Percentiles rank a stretch among this genome's conserved stretches.
Conservation (phyloP, 306 rosid species). For the Castanopsis chinensis region DNA sequence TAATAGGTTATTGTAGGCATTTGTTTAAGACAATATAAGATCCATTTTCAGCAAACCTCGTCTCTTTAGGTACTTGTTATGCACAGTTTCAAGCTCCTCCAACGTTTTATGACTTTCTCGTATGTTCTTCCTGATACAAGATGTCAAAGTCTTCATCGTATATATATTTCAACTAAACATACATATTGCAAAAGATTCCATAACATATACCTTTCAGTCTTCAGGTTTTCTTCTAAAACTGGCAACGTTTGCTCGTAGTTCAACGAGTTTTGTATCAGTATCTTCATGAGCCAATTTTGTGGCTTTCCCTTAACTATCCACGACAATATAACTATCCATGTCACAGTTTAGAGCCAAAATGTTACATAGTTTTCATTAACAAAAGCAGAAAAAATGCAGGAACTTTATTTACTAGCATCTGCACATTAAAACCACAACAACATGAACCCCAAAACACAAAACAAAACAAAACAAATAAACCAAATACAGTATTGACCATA, state of each 20-base stretch:
- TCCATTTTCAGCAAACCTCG: conserved; percentile 63
- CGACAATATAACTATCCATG: neutral
- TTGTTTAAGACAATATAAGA: conserved; percentile 1
- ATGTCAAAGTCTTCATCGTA: conserved; percentile 22
- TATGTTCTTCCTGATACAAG: conserved; percentile 64
- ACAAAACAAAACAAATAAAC: too few relatives aligned
- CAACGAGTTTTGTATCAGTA: conserved; percentile 48
- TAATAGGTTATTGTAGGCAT: neutral
- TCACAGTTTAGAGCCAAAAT: neutral
- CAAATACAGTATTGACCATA: neutral
- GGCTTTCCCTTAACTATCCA: too few relatives aligned
- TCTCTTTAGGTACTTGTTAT: conserved; percentile 51
- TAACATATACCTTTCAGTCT: conserved; percentile 60
- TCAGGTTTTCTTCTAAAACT: conserved; percentile 69
- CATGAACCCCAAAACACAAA: neutral
- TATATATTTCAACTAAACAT: neutral
- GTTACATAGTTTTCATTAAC: neutral
- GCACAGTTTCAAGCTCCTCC: conserved; percentile 77
- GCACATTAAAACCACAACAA: conserved; percentile 5
- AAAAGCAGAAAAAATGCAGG: too few relatives aligned
- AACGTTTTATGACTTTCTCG: conserved; percentile 55
- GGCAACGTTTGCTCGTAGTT: conserved; percentile 45
- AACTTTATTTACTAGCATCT: conserved; percentile 81
- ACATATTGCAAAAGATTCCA: neutral
- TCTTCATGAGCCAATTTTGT: conserved; percentile 75